These are phyloP conservation scores for Pythium brassicae DNA, from an alignment of 352 stramenopile genomes.

Conservation along the genomic window DNA sequence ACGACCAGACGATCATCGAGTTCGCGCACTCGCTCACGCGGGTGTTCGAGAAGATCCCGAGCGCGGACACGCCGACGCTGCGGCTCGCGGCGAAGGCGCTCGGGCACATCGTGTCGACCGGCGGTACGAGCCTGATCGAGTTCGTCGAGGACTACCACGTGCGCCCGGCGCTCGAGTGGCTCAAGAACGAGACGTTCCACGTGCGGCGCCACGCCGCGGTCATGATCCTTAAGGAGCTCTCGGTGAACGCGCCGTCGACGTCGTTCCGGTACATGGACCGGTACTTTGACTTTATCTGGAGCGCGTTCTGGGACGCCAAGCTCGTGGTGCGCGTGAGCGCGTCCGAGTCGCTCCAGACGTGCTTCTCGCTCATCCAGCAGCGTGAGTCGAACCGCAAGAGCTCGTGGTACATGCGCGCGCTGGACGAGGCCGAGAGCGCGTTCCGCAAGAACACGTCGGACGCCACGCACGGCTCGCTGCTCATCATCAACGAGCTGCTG, in stretches of 20 bases:
- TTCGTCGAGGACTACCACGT: slow-evolving; percentile 89
- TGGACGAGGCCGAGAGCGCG: slow-evolving; percentile 72
- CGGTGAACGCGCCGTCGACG: slow-evolving; percentile 82
- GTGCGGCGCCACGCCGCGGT: slow-evolving; percentile 79
- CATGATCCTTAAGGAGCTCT: slow-evolving; percentile 86
- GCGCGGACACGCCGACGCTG: slow-evolving; percentile 64
- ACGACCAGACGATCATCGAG: slow-evolving; percentile 89
- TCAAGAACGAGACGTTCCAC: slow-evolving; percentile 88
- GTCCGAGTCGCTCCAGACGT: slow-evolving; percentile 79
- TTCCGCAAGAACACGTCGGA: slow-evolving; percentile 78
- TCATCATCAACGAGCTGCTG: slow-evolving; percentile 85
- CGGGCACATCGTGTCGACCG: slow-evolving; percentile 85
- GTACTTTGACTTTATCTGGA: slow-evolving; percentile 90
- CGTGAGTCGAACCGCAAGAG: slow-evolving; percentile 85
- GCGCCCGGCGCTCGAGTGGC: slow-evolving; percentile 82
- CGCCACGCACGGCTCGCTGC: slow-evolving; percentile 70
- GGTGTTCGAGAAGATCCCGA: slow-evolving; percentile 86
- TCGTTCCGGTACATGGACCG: slow-evolving; percentile 86
- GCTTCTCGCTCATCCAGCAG: slow-evolving; percentile 84
- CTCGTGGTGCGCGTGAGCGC: slow-evolving; percentile 75
- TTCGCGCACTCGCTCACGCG: slow-evolving; percentile 85
- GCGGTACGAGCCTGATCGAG: slow-evolving; percentile 82
- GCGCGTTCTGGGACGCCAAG: slow-evolving; percentile 83
- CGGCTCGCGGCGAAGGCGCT: slow-evolving; percentile 73
- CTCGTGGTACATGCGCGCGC: slow-evolving; percentile 71